Base-by-base conservation (phyloP, 2,329 filamentous ascomycete species). In the Beauveria caledonica region DNA sequence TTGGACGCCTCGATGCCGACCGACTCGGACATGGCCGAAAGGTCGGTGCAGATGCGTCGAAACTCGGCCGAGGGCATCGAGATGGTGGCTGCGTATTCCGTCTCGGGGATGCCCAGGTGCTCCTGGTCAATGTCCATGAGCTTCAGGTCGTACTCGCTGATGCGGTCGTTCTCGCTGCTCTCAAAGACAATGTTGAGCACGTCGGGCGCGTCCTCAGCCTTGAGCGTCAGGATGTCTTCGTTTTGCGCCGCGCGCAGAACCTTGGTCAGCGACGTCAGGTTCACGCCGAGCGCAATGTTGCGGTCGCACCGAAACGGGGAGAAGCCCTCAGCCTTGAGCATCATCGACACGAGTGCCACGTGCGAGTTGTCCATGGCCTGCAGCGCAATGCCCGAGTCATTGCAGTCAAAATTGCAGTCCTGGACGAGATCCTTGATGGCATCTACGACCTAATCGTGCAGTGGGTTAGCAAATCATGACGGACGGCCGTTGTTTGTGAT, bases 401-500 rank as follows among this genome's bases (percentile, higher is more conserved):
- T 99, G 88, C 95, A 99, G 83, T 99, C 94, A 80, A 99, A 99
- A 80, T 99, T 99, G 87, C 94, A 99, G 80, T 99, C 94, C 78
- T 97, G 94, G 58, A 99, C 94, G 56, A 99, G 86, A 71, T 99
- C 94, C 79, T 97, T 97, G 86, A 99, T 97, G 69, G 95, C 91
- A 74, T 99, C 95, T 71, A 99, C 92, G 65, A 97, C 90, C 92
- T 96, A 67, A 53, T 21, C 48, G 25, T 42, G 21, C 27, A 50
- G n/a, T n/a, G 7, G 7, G 61, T 49, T 45, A 62, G 63, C 54
- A 53, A 29, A 39, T 42, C 59, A 60, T 23, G 72, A 67, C 53
- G 46, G 51, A 42, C 7, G 46, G 15, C 25, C 11, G 5, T 15
- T 17, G 23, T 23, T 5, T 17, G 54, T 1, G 48, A 33, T 25